Conservation (phyloP, 2,329 filamentous ascomycete genomes). For the Sporothrix humicola region DNA sequence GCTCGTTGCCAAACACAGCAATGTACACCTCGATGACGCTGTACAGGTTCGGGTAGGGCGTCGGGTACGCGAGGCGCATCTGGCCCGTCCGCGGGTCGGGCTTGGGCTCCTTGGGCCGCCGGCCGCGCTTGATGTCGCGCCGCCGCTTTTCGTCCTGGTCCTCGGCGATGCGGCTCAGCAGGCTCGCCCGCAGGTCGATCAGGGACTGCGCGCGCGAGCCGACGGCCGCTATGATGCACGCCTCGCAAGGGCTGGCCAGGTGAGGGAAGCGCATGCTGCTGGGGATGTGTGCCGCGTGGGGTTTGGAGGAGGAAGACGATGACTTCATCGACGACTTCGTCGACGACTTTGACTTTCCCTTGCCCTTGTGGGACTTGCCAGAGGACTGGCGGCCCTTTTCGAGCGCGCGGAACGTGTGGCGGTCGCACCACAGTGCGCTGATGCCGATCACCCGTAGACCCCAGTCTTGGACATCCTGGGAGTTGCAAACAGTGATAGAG, state of each 20-base stretch:
- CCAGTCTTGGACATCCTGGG: constrained; percentile 36
- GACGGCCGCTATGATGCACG: constrained; percentile 58
- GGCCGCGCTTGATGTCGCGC: neutral
- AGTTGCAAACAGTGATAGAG: neutral
- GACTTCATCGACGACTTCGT: too few species aligned
- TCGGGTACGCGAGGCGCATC: too few species aligned
- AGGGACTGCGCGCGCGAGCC: constrained; percentile 53
- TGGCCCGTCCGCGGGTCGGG: too few species aligned
- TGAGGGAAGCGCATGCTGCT: constrained; percentile 31
- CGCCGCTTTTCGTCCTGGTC: constrained; percentile 21
- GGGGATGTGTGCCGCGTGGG: neutral
- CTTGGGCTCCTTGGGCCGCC: neutral
- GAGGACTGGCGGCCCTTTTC: constrained; percentile 30
- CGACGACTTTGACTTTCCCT: neutral
- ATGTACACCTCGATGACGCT: constrained; percentile 55
- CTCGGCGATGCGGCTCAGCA: constrained; percentile 48
- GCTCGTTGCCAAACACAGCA: constrained; percentile 37
- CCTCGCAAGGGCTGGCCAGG: constrained; percentile 52
- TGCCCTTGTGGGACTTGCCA: neutral
- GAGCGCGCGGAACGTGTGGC: constrained; percentile 29
- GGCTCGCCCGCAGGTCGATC: constrained; percentile 52
- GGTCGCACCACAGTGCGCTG: constrained; percentile 37
- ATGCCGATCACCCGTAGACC: constrained; percentile 37
- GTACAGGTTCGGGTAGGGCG: constrained; percentile 40
- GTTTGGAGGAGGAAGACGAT: neutral